phyloP scores from a whole-genome alignment of 2,329 filamentous ascomycete species.

The Beauveria caledonica region DNA sequence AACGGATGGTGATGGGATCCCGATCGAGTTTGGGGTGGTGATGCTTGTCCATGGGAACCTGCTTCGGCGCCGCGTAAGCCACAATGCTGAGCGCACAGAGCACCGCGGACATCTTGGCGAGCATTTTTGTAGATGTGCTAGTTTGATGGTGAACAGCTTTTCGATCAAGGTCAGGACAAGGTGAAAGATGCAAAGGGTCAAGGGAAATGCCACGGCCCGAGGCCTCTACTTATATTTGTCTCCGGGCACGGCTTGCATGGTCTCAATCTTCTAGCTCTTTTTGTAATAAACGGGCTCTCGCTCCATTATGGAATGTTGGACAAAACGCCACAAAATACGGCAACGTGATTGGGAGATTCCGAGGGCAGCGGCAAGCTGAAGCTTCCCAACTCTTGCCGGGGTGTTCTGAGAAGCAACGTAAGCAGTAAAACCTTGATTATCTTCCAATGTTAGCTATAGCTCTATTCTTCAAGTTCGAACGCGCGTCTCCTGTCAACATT shows the following conservation, averaged over 20 bases:
- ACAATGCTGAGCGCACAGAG: background rate
- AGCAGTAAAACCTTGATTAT: background rate
- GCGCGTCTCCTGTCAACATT: background rate
- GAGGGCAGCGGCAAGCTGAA: background rate
- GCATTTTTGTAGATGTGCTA: background rate
- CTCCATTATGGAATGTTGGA: background rate
- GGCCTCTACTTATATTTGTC: background rate
- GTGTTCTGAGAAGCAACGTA: no score
- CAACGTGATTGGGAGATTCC: background rate
- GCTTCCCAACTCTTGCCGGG: background rate
- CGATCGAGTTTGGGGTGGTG: background rate
- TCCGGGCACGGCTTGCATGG: background rate
- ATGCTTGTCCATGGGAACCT: background rate
- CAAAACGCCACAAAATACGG: background rate
- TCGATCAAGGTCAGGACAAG: background rate
- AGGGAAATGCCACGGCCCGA: background rate
- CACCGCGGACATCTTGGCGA: background rate
- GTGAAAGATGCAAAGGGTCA: background rate
- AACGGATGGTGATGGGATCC: constrained; percentile 9
- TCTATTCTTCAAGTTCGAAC: background rate
- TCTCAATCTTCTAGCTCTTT: background rate
- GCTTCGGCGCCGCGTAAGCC: background rate
- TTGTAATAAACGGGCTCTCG: background rate
- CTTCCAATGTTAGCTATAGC: background rate
- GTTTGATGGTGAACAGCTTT: background rate